Base-by-base conservation (phyloP, 1,284 basidiomycete genomes). In the Coniferiporia sulphurascens region DNA sequence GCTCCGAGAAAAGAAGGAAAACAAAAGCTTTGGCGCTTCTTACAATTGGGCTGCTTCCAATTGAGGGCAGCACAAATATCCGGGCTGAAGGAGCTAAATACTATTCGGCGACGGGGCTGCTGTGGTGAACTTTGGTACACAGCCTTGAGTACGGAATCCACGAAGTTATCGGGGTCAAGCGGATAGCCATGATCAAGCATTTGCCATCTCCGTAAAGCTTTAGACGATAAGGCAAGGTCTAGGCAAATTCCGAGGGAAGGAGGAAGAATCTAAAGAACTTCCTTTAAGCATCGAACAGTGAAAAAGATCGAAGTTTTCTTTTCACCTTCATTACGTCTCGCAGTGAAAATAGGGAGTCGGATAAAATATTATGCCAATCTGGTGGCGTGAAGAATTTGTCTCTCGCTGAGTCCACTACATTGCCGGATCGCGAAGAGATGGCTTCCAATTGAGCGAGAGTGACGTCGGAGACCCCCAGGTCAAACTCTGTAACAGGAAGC, bases 31-130 rank as follows among this genome's bases (percentile, higher is more conserved):
- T 44, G 59, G 60, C 58, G 51, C 53, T 48, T 72, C 82, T 71
- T 74, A 90, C 93, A 98, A 72, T 99, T 99, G 15, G 97, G 97
- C 74, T 99, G 97, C 75, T 99, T 99, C 95, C 97, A 98, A 72
- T 99, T 98, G 58, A 99, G 73, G 15, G 90, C 87, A 2, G 90
- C 85, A 72, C 93, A 95, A 2, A 93, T 83, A 66, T 91, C 88
- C 10, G 95, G 91, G 61, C 86, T 88, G 72, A 91, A 97, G 12
- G 93, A 95, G 51, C 87, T 88, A 70, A 98, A 93, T 12, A 93
- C 84, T 59, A 97, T 84, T 67, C 87, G 86, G 56, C 93, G 79
- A 63, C 84, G 81, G 52, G 75, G 74, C 59, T 76, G 71, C n/a
- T 77, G 76, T 62, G 74, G 79, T 35, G 83, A 81, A 13, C 79